Evolutionary conservation across 2,329 filamentous ascomycete species (phyloP), one percentile per base, ranked within the genome.

Genomic region (Colletotrichum lupini): DNA sequence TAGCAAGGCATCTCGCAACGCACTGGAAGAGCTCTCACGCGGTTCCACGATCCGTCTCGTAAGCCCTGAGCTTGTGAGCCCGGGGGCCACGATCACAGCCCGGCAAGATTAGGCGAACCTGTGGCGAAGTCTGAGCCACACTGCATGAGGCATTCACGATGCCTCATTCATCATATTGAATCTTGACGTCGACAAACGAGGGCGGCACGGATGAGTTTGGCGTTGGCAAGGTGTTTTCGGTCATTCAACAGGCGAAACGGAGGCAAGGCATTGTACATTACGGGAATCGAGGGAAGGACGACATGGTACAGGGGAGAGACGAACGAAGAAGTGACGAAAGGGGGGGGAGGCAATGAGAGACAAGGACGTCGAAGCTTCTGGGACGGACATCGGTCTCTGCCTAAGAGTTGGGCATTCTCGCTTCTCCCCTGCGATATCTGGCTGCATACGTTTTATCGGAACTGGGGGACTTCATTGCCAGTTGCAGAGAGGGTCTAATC

Each of bases 1-100:
- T 8, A 67, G 65, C 69, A 75, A 74, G 72, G 74, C 74, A 6
- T 74, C 74, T 12, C 74, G 73, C 30, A 73, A 75, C 16, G 74
- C 73, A 7, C 42, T 75, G 66, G 74, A 75, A 28, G 52, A 75
- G 30, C 69, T 74, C 22, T 74, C 72, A 6, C 32, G 52, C 19
- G 66, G 42, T n/a, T 73, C 74, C 19, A 68, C 68, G 7, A 75
- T 75, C 42, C 71, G 74, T 16, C 49, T 75, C 22, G 74, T 75
- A n/a, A 74, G 72, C 24, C 74, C 74, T 5, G 71, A 75, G 55
- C 61, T 72, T 32, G 64, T 62, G 37, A 73, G 56, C 60, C 61
- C 72, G 14, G 49, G 61, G 26, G 66, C 61, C 30, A 71, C 73
- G 32, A 75, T 75, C 63, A 75, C 74, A 12, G 74, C 74, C 9